A percentile compares a stretch with the other conserved stretches of the same genome.
Conservation (phyloP, 2,329 filamentous ascomycete genomes). For the Fusarium caatingaense region DNA sequence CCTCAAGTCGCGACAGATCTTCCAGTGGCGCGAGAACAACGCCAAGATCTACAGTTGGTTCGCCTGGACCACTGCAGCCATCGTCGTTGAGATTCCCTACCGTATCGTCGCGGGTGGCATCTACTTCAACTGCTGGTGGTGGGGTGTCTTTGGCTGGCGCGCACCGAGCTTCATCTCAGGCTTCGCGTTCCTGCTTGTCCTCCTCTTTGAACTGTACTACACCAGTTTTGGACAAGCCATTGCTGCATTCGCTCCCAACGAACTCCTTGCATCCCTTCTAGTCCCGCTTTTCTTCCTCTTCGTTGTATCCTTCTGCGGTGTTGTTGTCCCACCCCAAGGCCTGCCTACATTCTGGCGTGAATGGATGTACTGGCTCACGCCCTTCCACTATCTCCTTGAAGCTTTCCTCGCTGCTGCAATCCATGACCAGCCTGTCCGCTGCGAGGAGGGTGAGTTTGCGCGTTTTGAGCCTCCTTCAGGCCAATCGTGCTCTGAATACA, state of each 20-base stretch:
- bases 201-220: slow-evolving; percentile 75
- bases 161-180: slow-evolving; percentile 66
- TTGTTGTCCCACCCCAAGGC: slow-evolving; percentile 70
- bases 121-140: slow-evolving; percentile 67
- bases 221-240: slow-evolving; percentile 75
- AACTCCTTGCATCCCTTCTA: slow-evolving; percentile 72
- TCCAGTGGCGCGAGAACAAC: slow-evolving; percentile 77
- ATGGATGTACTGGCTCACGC: slow-evolving; percentile 75
- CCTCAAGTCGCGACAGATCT: slow-evolving; percentile 73
- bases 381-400: slow-evolving; percentile 75
- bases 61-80: slow-evolving; percentile 73
- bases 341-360: slow-evolving; percentile 72
- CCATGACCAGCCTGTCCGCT: slow-evolving; percentile 66
- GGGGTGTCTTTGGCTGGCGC: slow-evolving; percentile 61
- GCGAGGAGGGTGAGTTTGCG: slow-evolving; percentile 67
- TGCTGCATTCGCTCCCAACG: slow-evolving; percentile 73
- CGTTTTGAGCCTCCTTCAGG: slow-evolving; percentile 69
- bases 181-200: slow-evolving; percentile 71
- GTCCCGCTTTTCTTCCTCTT: slow-evolving; percentile 79
- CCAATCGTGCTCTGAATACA: slow-evolving; percentile 70
- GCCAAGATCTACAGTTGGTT: slow-evolving; percentile 84
- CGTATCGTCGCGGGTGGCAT: slow-evolving; percentile 70
- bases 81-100: slow-evolving; percentile 78
- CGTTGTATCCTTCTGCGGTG: slow-evolving; percentile 76
- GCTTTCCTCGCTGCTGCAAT: slow-evolving; percentile 68